Conservation (phyloP, 1,284 basidiomycete genomes). For the Tilletia walkeri region DNA sequence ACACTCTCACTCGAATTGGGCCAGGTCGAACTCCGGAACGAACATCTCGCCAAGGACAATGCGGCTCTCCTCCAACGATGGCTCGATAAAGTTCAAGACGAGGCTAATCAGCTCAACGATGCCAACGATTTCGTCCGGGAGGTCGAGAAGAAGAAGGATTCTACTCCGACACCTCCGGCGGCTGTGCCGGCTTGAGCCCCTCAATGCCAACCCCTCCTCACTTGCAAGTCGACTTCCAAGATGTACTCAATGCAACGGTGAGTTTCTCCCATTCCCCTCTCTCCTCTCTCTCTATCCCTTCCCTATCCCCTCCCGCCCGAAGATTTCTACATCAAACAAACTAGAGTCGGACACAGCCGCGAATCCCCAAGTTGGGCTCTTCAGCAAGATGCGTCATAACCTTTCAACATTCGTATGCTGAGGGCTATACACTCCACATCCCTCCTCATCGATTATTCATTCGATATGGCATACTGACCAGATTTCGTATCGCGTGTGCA, state of each 20-base stretch:
- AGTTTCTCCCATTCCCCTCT: neutral
- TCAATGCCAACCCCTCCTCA: too few relatives aligned
- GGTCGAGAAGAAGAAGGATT: conserved; percentile 5
- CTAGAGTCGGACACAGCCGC: conserved; percentile 18
- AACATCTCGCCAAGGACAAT: conserved; percentile 82
- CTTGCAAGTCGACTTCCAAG: too few relatives aligned
- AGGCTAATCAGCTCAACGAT: conserved; percentile 93
- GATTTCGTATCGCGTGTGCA: too few relatives aligned
- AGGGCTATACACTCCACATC: neutral
- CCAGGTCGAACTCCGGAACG: conserved; percentile 82
- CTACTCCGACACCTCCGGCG: neutral
- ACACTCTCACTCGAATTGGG: conserved; percentile 66
- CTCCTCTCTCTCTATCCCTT: neutral
- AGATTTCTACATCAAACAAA: conserved; percentile 15
- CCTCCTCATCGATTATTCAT: neutral
- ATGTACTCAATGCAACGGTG: too few relatives aligned
- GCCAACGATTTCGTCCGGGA: conserved; percentile 23
- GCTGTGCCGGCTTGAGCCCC: neutral
- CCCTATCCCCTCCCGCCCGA: neutral
- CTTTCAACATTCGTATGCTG: conserved; percentile 6
- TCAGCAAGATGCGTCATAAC: conserved; percentile 6
- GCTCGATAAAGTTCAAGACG: conserved; percentile 69
- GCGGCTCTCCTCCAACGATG: conserved; percentile 78
- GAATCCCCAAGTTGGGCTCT: neutral
- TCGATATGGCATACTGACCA: too few relatives aligned